Conservation (phyloP, 2,329 filamentous ascomycete genomes). For the Myriangium duriaei region DNA sequence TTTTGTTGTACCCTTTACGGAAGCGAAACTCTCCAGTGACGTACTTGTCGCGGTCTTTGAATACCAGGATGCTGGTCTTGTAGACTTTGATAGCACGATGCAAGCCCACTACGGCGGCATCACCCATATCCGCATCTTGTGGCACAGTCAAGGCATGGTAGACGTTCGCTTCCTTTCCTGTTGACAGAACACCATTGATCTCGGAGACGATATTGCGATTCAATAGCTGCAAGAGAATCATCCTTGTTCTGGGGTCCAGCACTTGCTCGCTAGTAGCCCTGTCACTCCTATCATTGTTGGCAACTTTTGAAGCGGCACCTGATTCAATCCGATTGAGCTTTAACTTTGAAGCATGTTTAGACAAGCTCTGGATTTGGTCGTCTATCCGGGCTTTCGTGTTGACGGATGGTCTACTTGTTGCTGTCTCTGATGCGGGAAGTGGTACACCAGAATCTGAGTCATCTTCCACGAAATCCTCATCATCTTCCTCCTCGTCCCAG, state of each 20-base stretch:
- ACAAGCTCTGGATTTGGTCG: slow-evolving; percentile 75
- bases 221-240: slow-evolving; percentile 93
- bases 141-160: slow-evolving; percentile 69
- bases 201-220: slow-evolving; percentile 81
- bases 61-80: slow-evolving; percentile 94
- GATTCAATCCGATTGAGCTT: slow-evolving; percentile 54
- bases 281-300: slow-evolving; percentile 77
- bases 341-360: slow-evolving; percentile 76
- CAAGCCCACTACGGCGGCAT: slow-evolving; percentile 33
- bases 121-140: slow-evolving; percentile 40
- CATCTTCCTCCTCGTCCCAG: slow-evolving; percentile 5
- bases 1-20: slow-evolving; percentile 81
- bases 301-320: slow-evolving; percentile 38
- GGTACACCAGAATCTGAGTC: neutral
- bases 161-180: slow-evolving; percentile 96
- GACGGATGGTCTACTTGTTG: slow-evolving; percentile 49
- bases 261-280: slow-evolving; percentile 91
- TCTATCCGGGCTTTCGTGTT: slow-evolving; percentile 71
- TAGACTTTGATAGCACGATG: slow-evolving; percentile 96
- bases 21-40: slow-evolving; percentile 92
- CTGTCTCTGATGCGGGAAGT: slow-evolving; percentile 4
- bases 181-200: slow-evolving; percentile 89
- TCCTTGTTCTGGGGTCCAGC: slow-evolving; percentile 81
- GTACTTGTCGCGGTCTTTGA: slow-evolving; percentile 95
- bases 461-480: slow-evolving; percentile 3